Base-by-base conservation (phyloP, 2,329 filamentous ascomycete species). In the Colletotrichum cuscutae region DNA sequence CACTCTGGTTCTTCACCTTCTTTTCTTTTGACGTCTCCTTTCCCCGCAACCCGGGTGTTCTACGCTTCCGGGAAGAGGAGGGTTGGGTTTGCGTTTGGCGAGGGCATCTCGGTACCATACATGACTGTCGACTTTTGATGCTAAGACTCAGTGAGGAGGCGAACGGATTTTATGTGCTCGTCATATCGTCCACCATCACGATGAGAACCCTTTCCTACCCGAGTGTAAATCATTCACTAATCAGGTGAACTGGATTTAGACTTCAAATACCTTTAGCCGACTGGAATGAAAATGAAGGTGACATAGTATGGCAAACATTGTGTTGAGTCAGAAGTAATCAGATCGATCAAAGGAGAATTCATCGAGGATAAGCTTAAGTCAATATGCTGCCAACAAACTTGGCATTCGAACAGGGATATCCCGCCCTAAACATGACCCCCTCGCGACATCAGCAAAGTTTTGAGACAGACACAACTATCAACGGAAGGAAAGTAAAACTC, bases 21-120 rank as follows among this genome's bases (percentile, higher is more conserved):
- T 32, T 56, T 32, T 56, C 13, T 42, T 26, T 19, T 49, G 28
- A 24, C n/a, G 15, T 49, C 37, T 5, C 2, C 13, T 5, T 19
- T 11, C 24, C 54, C 24, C 54, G 46, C 15, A 30, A 19, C 32
- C 37, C 70, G 70, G 70, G 49, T 69, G 42, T 24, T 24, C 28
- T 37, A 15, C 46, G 5, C 15, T 60, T 59, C 70, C 65, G 65
- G 54, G 42, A 4, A 42, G 58, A 57, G 6, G 32, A 58, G 63
- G 26, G 58, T 59, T 53, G 58, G 58, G 59, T 69, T 68, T 37
- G 42, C 69, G 53, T 72, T 72, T 69, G 58, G 61, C 59, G 53
- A 49, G 13, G 42, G 53, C 58, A 32, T 15, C 52, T 69, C 65
- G 59, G 11, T 72, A 64, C 65, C 69, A 56, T 19, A 54, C 13